Base-by-base conservation (phyloP, 169 alveolate genomes). In the Eimeria sp. region DNA sequence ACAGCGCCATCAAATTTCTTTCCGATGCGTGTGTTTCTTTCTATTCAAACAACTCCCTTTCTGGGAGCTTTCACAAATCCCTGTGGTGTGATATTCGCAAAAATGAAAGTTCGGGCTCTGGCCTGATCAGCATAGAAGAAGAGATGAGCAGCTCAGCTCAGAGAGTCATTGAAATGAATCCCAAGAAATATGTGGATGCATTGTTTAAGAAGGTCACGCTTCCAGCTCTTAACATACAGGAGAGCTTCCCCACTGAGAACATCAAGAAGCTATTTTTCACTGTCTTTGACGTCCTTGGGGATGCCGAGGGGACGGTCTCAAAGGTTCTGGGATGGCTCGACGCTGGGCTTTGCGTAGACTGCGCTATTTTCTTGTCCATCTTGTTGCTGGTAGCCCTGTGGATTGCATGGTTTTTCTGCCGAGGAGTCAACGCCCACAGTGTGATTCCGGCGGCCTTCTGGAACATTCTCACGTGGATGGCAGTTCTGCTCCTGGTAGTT, bases 21-120 rank as follows among this genome's bases (percentile, higher is more conserved):
- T 25, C 60, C 27, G 46, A 18, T 64, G 78, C 93, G 4, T 87
- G 93, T 10, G 37, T 46, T 14, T 71, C 93, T 20, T 64, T 87
- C 37, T 46, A n/a, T n/a, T 82, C 93, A 64, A 87, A 20, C 14
- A 87, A 43, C 52, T 62, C 83, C 27, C 93, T 87, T 62, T 64
- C 93, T 27, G 93, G 93, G 30, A 23, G 83, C 52, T 87, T 43
- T 49, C 93, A 87, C 82, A 87, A 87, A 46, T 87, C 93, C 20
- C 40, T 87, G n/a, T 87, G 82, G 82, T 87, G 93, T 40, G 93
- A 87, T 27, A 20, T 52, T 46, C 56, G 60, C 54, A 37, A 54
- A 27, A 54, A 18, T 49, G 66, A 52, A 33, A 43, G 93, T 56
- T 37, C 93, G 6, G 43, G 23, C 72, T 2, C 74, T 3, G 93